These are phyloP conservation scores for Kwoniella sp. DNA, from an alignment of 768 basidiomycete genomes.

Conservation along the genomic window DNA sequence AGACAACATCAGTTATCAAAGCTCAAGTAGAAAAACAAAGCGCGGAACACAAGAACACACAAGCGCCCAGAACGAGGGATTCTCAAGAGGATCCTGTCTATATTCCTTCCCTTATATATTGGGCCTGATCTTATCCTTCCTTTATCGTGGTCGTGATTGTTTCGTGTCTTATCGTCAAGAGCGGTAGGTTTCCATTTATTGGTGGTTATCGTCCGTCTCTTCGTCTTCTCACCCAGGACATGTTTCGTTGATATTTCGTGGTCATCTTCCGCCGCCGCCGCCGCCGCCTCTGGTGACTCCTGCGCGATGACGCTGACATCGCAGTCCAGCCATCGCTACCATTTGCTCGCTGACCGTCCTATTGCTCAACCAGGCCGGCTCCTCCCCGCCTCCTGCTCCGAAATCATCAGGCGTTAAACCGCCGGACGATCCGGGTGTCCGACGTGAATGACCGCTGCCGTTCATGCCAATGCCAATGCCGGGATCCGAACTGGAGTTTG, in stretches of 20 bases:
- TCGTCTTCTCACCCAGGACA: neutral
- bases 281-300: constrained; percentile 1
- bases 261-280: neutral
- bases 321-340: constrained; percentile 39
- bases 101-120: no score
- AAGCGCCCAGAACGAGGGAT: no score
- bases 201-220: no score
- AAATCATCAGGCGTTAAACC: neutral
- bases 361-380: constrained; percentile 25
- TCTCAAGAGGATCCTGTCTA: no score
- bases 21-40: no score
- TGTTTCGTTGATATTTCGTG: neutral
- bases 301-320: constrained; percentile 33
- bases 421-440: neutral
- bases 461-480: no score
- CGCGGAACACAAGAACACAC: no score
- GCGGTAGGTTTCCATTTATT: no score
- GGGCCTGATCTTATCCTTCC: no score
- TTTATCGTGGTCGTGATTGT: no score
- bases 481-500: neutral
- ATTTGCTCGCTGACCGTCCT: constrained; percentile 40
- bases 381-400: constrained; percentile 12
- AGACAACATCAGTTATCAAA: no score
- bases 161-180: no score
- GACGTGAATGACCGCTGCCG: neutral